These are phyloP conservation scores for Cladophialophora exuberans DNA, from an alignment of 2,329 filamentous ascomycete species.

Conservation along the genomic window DNA sequence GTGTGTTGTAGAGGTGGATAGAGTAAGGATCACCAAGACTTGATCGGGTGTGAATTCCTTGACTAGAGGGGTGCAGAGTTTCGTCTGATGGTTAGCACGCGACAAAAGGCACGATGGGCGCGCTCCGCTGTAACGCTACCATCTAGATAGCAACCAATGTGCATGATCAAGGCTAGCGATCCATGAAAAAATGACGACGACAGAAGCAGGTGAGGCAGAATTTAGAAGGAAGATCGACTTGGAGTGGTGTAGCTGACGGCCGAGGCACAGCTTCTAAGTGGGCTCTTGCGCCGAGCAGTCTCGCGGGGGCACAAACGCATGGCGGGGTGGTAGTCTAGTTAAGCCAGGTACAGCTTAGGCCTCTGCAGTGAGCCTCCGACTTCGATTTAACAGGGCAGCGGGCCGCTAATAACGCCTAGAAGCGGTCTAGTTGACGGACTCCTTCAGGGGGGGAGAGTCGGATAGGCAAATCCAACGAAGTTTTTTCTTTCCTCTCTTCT, in stretches of 20 bases:
- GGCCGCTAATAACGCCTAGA: background rate
- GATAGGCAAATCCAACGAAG: conserved; percentile 10
- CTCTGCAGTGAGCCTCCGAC: conserved; percentile 12
- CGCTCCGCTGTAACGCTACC: conserved; percentile 11
- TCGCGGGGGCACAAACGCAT: conserved; percentile 4
- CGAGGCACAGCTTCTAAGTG: conserved; percentile 2
- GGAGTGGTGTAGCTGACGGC: background rate
- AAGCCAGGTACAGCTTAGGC: conserved; percentile 7
- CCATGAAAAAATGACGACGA: background rate
- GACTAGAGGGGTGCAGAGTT: too few species aligned
- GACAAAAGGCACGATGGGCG: conserved; percentile 8
- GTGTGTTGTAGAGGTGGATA: background rate
- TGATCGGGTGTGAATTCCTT: conserved; percentile 8
- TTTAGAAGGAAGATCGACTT: background rate
- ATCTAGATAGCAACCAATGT: conserved; percentile 6
- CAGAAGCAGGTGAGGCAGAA: background rate
- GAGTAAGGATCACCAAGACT: conserved; percentile 6
- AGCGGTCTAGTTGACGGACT: background rate
- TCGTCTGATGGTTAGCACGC: conserved; percentile 1
- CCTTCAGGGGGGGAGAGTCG: background rate
- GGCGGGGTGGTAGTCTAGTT: background rate
- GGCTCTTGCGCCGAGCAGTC: background rate
- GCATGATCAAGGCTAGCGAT: conserved; percentile 8
- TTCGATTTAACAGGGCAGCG: background rate
- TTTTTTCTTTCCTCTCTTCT: conserved; percentile 4